A percentile compares a stretch with the other conserved stretches of the same genome.
Conservation (phyloP, 148 eudicot genomes). For the Dysphania ambrosioides region DNA sequence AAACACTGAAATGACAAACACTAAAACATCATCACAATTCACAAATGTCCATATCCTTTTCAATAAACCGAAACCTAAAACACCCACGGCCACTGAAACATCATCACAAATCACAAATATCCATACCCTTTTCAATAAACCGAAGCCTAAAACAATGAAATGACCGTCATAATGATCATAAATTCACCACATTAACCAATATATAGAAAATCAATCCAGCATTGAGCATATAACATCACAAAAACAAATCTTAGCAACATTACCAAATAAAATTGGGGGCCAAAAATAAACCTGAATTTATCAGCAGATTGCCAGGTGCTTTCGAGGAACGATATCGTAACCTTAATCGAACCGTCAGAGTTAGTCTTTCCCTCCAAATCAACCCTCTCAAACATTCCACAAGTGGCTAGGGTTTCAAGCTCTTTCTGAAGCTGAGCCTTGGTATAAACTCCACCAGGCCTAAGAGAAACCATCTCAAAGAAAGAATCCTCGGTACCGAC, state of each 20-base stretch:
- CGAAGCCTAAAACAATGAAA: too few species aligned
- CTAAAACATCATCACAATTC: too few species aligned
- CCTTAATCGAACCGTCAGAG: constrained; percentile 51
- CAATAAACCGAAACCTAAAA: too few species aligned
- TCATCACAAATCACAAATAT: too few species aligned
- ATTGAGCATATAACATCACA: neutral
- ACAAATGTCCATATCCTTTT: too few species aligned
- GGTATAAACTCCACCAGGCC: constrained; percentile 69
- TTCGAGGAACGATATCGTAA: constrained; percentile 56
- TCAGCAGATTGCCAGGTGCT: constrained; percentile 71
- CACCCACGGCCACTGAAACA: too few species aligned
- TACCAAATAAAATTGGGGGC: neutral
- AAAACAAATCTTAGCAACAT: neutral
- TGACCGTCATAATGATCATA: too few species aligned
- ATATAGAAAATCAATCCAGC: neutral
- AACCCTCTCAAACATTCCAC: constrained; percentile 86
- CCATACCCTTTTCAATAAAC: too few species aligned
- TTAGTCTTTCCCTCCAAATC: constrained; percentile 70
- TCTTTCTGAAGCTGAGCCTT: constrained; percentile 76
- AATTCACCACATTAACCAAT: too few species aligned
- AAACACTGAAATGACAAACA: too few species aligned
- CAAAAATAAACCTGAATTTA: constrained; percentile 16
- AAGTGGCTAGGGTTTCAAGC: constrained; percentile 59
- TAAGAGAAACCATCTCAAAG: neutral
- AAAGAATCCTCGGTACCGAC: neutral